Conservation (phyloP, 768 basidiomycete genomes). For the Tulasnella sp. region DNA sequence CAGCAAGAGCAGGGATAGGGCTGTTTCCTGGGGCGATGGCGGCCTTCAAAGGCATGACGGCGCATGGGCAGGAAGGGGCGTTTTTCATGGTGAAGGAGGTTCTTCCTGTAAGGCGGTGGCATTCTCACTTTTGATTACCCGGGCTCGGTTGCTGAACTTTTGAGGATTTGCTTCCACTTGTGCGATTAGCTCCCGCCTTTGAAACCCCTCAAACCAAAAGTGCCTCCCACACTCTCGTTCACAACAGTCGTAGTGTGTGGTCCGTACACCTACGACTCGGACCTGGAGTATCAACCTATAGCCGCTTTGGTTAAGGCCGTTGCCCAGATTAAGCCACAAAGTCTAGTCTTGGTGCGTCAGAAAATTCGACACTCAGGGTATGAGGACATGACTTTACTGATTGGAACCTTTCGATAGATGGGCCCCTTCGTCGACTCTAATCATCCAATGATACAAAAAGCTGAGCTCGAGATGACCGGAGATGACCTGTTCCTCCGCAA, state of each 20-base stretch:
- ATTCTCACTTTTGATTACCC: background rate
- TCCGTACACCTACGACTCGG: conserved; percentile 76
- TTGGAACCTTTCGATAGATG: conserved; percentile 48
- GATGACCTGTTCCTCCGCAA: conserved; percentile 62
- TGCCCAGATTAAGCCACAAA: conserved; percentile 63
- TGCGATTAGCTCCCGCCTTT: conserved; percentile 58
- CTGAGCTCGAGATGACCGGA: conserved; percentile 66
- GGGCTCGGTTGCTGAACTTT: background rate
- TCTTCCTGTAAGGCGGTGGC: conserved; percentile 56
- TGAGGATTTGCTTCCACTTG: background rate
- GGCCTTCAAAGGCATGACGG: conserved; percentile 67
- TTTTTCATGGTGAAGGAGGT: conserved; percentile 82
- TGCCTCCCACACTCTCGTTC: conserved; percentile 41
- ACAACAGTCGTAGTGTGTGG: conserved; percentile 75
- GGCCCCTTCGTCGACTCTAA: conserved; percentile 86
- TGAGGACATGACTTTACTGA: background rate
- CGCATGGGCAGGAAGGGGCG: conserved; percentile 76
- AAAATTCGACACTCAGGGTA: background rate
- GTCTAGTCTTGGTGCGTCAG: conserved; percentile 67
- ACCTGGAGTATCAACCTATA: conserved; percentile 74
- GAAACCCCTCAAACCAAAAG: conserved; percentile 35
- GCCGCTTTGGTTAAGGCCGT: conserved; percentile 58
- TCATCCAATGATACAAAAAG: conserved; percentile 70
- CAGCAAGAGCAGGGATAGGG: conserved; percentile 53
- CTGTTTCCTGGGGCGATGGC: conserved; percentile 88